phyloP scores from a whole-genome alignment of 345 rosid genomes.

The Triadica sebifera region DNA sequence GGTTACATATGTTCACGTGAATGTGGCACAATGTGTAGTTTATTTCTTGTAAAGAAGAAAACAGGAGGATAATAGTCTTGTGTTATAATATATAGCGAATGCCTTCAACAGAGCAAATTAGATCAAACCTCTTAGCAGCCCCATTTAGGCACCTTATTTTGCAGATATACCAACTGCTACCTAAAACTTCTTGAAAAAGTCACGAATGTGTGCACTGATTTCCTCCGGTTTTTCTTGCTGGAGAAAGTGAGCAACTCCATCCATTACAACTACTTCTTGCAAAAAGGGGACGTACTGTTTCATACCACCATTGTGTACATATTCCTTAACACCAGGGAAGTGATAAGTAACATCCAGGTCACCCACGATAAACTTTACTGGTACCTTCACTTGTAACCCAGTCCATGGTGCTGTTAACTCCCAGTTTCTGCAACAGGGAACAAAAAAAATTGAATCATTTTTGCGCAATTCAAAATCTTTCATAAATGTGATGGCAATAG shows the following conservation, averaged over 20 bases:
- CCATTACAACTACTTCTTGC: constrained; percentile 17
- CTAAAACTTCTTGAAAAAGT: constrained; percentile 26
- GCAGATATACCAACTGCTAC: not conserved
- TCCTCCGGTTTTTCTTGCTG: constrained; percentile 17
- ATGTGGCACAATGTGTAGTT: too few relatives aligned
- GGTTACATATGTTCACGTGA: too few relatives aligned
- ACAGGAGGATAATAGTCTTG: too few relatives aligned
- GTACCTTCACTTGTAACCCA: constrained; percentile 16
- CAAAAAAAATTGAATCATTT: not conserved
- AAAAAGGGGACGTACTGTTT: constrained; percentile 16
- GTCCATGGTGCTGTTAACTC: constrained; percentile 24
- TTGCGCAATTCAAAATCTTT: not conserved
- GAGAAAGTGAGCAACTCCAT: constrained; percentile 20
- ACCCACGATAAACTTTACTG: constrained; percentile 21
- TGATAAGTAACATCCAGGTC: constrained; percentile 15
- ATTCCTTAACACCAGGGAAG: constrained; percentile 14
- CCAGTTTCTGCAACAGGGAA: constrained; percentile 20
- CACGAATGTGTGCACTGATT: constrained; percentile 11
- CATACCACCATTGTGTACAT: constrained; percentile 10
- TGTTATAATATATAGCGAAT: too few relatives aligned
- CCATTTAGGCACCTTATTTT: not conserved
- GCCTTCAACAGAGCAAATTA: not conserved
- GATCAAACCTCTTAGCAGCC: not conserved
- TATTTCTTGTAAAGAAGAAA: too few relatives aligned
- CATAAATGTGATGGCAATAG: not conserved